Evolutionary conservation across 176 grass and related monocot genomes (phyloP).

Genomic region (Bonia amplexicaulis): DNA sequence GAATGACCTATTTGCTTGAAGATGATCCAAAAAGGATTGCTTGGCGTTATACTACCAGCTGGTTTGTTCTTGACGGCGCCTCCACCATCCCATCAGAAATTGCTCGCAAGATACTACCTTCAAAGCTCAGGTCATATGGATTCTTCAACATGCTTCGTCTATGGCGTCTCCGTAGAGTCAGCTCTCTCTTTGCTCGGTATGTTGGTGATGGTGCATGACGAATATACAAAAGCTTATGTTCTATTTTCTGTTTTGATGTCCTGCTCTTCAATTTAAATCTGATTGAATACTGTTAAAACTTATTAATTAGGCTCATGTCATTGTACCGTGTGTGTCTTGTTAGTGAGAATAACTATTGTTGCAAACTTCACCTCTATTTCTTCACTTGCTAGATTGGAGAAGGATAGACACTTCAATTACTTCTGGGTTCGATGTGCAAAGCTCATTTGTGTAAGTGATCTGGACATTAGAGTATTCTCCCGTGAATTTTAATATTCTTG

Average conservation of each 20-base stretch:
- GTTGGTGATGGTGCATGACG: neutral
- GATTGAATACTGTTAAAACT: neutral
- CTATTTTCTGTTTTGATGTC: neutral
- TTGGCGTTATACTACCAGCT: constrained; percentile 65
- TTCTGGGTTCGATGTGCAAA: constrained; percentile 97
- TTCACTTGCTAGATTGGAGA: constrained; percentile 69
- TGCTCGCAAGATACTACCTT: constrained; percentile 59
- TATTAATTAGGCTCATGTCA: neutral
- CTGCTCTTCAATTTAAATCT: neutral
- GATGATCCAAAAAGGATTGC: constrained; percentile 65
- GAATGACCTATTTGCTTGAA: constrained; percentile 61
- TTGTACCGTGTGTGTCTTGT: neutral
- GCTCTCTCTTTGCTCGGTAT: constrained; percentile 90
- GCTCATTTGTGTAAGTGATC: constrained; percentile 79
- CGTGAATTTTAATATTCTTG: neutral
- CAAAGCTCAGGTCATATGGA: constrained; percentile 62
- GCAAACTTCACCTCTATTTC: constrained; percentile 4
- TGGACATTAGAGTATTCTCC: neutral
- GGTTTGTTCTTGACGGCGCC: constrained; percentile 79
- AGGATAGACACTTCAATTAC: constrained; percentile 92
- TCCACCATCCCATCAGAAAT: constrained; percentile 78
- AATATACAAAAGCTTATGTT: neutral
- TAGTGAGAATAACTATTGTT: neutral
- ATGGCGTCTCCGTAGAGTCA: constrained; percentile 96
- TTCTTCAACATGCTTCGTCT: constrained; percentile 97